Percentiles rank a stretch among this genome's conserved stretches.
phyloP scores from a whole-genome alignment of 345 rosid species.

The Brassica rapa region DNA sequence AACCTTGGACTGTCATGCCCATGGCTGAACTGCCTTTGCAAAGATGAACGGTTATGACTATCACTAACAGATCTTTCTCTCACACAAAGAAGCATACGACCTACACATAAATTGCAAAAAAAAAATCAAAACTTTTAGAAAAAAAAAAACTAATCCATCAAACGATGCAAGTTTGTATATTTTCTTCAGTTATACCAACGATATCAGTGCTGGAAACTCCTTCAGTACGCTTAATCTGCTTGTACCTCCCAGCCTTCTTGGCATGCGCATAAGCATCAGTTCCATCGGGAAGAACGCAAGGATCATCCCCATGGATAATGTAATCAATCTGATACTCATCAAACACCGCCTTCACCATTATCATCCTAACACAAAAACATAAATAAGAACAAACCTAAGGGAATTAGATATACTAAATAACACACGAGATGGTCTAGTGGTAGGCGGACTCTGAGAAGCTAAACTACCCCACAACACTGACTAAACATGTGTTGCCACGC shows the following conservation, averaged over 20 bases:
- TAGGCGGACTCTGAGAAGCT: neutral
- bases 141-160: neutral
- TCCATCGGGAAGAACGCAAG: constrained; percentile 95
- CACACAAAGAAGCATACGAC: constrained; percentile 74
- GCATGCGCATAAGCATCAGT: constrained; percentile 93
- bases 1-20: constrained; percentile 41
- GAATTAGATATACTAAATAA: neutral
- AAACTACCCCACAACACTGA: neutral
- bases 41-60: constrained; percentile 39
- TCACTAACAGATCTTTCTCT: constrained; percentile 51
- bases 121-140: neutral
- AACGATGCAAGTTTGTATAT: neutral
- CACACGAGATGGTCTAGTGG: neutral
- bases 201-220: constrained; percentile 99
- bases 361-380: constrained; percentile 36
- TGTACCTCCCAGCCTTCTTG: constrained; percentile 87
- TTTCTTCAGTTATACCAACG: constrained; percentile 58
- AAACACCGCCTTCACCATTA: constrained; percentile 83
- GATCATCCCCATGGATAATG: constrained; percentile 94
- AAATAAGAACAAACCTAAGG: neutral
- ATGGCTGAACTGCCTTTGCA: constrained; percentile 44
- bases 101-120: constrained; percentile 34
- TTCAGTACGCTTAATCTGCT: constrained; percentile 97
- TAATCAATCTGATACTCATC: constrained; percentile 86
- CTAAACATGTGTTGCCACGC: too few relatives aligned